Base-by-base conservation (phyloP, 169 alveolate genomes). In the Theileria parva region DNA sequence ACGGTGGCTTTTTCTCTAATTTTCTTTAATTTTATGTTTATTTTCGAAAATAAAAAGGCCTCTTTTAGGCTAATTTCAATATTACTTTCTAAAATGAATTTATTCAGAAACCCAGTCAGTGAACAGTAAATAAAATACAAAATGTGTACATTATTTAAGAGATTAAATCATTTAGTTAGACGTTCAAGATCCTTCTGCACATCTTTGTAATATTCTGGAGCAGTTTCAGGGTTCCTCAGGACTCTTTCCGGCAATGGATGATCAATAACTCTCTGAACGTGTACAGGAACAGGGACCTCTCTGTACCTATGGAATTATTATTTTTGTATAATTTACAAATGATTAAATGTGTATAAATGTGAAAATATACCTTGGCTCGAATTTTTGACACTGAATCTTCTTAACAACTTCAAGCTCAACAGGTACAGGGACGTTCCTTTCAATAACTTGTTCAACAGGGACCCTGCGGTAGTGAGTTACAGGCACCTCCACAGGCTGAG, bases 401-500 rank as follows among this genome's bases (percentile, higher is more conserved):
- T 95, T 97, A 30, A 95, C 94, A 28, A 95, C 94, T 75, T 95
- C 97, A 27, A 95, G 86, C 73, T 95, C 97, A 60, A 95, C 97
- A 21, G 97, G 97, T 8, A 95, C 96, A 27, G 97, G 97, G 13
- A 95, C 97, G 59, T 94, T 92, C 65, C 97, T 86, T 37, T 95
- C 97, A 68, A 95, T 93, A 23, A 95, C 76, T 65, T 92, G 87
- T 57, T 94, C 95, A 8, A 95, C 96, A 17, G 97, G 97, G 73
- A 95, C 91, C 23, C 95, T 94, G 17, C 97, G 88, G 85, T 92
- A 92, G 74, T 94, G 97, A 65, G 96, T 94, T 88, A 95, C 93
- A 7, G 97, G 97, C 15, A 95, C 96, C 81, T 95, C 97, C 28
- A 95, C 97, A 7, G 97, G 97, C 68, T 95, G 93, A 15, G 97